Evolutionary conservation across 2,329 filamentous ascomycete genomes (phyloP).

Genomic region (Geosmithia flava): DNA sequence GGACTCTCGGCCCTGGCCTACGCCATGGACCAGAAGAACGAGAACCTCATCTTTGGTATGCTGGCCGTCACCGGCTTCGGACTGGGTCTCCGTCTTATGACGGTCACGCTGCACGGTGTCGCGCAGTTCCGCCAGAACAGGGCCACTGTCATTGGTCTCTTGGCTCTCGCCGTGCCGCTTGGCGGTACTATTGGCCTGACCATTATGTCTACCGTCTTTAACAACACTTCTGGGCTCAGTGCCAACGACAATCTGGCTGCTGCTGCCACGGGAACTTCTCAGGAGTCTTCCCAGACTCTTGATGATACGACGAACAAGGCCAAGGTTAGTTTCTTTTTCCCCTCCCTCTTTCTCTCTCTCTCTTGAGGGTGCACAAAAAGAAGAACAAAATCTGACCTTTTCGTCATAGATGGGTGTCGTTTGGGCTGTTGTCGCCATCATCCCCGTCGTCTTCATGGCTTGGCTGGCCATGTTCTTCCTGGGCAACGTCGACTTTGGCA

Average conservation of each 20-base stretch:
- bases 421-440: slow-evolving; percentile 50
- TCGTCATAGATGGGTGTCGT: slow-evolving; percentile 40
- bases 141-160: slow-evolving; percentile 45
- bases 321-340: slow-evolving; percentile 6
- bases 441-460: slow-evolving; percentile 39
- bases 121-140: slow-evolving; percentile 47
- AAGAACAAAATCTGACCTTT: slow-evolving; percentile 15
- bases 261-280: slow-evolving; percentile 4
- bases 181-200: slow-evolving; percentile 54
- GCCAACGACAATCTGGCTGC: slow-evolving; percentile 9
- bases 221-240: slow-evolving; percentile 33
- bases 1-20: slow-evolving; percentile 46
- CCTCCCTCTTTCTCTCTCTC: neutral
- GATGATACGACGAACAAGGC: slow-evolving; percentile 12
- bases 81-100: slow-evolving; percentile 54
- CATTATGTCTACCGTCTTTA: slow-evolving; percentile 58
- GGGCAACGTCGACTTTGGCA: slow-evolving; percentile 17
- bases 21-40: slow-evolving; percentile 37
- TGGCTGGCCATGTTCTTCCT: slow-evolving; percentile 13
- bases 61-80: slow-evolving; percentile 52
- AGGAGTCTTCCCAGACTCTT: slow-evolving; percentile 2
- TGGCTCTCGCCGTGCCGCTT: slow-evolving; percentile 46
- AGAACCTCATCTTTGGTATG: slow-evolving; percentile 47
- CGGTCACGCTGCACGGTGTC: slow-evolving; percentile 47
- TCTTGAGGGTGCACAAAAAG: neutral